Evolutionary conservation across 768 basidiomycete genomes (phyloP).

Genomic region (Tricholoma terreum): DNA sequence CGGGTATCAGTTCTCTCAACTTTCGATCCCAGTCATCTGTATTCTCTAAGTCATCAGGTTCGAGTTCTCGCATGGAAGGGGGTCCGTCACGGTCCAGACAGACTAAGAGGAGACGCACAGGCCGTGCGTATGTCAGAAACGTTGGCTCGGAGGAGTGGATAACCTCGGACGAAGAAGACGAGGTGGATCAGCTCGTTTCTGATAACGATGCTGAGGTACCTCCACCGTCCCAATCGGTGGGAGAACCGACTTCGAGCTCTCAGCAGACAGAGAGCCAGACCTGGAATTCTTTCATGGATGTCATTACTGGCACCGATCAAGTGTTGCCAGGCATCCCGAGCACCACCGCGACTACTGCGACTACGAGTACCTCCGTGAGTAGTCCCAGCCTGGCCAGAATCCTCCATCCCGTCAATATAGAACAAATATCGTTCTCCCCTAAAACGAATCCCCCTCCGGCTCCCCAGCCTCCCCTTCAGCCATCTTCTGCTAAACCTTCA

Average conservation of each 20-base stretch:
- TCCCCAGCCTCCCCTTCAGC: neutral
- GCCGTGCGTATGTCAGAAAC: neutral
- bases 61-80: neutral
- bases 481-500: slow-evolving; percentile 9
- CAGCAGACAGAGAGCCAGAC: neutral
- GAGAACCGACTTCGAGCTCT: neutral
- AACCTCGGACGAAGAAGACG: slow-evolving; percentile 5
- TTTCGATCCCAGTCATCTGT: neutral
- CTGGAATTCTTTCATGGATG: neutral
- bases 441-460: neutral
- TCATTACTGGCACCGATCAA: neutral
- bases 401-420: slow-evolving; percentile 16
- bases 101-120: neutral
- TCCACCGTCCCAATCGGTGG: slow-evolving; percentile 1
- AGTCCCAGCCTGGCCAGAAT: slow-evolving; percentile 23
- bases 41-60: neutral
- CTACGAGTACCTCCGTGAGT: slow-evolving; percentile 12
- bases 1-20: too few species aligned
- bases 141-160: neutral
- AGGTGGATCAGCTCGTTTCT: slow-evolving; percentile 12
- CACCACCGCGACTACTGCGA: neutral
- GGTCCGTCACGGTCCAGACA: neutral
- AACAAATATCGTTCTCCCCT: neutral
- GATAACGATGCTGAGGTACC: neutral
- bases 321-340: neutral